Evolutionary conservation across 1,284 basidiomycete species (phyloP), one percentile per base, ranked within the genome.

Genomic region (Rhizopogon hawkerae): DNA sequence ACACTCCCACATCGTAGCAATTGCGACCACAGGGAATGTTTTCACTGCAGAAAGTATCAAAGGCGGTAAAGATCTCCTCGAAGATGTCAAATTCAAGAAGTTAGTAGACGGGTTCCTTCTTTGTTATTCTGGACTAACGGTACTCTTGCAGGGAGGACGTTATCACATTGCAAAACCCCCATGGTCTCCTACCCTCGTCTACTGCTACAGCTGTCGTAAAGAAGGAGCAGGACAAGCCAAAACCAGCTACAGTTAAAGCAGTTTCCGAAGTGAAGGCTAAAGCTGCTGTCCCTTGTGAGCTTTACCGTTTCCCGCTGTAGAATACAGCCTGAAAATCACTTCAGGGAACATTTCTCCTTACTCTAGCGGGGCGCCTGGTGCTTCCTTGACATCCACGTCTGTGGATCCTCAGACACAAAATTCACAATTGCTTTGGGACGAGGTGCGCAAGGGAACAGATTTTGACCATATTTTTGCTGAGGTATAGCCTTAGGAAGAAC

Each of bases 351-450:
- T 89, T 3, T 92, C 92, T 3, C 89, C 91, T 4, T 92, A 89
- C 62, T 92, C 92, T 0, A 92, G 78, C 31, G 94, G 94, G n/a
- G 74, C 86, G 39, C 80, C 91, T 1, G 93, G 94, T 24, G 95
- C 95, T 1, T 92, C 92, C 1, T 71, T 98, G 43, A 99, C 96
- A 0, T 93, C 90, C 2, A 97, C 95, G 0, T 85, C 91, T 1
- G 78, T 94, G 38, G 89, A 90, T 56, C 86, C 92, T 4, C 81
- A 85, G 49, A 83, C 83, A 4, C 75, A 75, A 42, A 84, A 78
- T 45, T 85, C 94, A 46, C 83, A 89, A 53, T 79, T 94, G 2
- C 71, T 94, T 21, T 92, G 92, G 78, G 92, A 96, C 64, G 92
- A 95, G 69, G 83, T 83, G 46, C 6, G 72, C 54, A 51, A 34